These are phyloP conservation scores for Chloroidium sp. DNA, from an alignment of 163 green algal species.

Conservation along the genomic window DNA sequence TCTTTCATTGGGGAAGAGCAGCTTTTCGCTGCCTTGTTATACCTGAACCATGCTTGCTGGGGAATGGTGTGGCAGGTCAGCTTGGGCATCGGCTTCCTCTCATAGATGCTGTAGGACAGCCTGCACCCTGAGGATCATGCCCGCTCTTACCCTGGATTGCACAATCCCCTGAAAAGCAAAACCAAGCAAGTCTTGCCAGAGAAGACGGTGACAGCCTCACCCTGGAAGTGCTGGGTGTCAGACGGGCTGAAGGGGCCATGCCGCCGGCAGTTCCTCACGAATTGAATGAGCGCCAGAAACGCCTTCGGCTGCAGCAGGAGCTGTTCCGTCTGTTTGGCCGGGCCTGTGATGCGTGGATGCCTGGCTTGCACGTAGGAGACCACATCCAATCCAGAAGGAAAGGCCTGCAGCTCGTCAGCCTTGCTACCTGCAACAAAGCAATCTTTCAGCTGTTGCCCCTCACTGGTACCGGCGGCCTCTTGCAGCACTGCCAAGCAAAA, in stretches of 20 bases:
- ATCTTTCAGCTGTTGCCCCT: not conserved
- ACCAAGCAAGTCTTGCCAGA: too few species aligned
- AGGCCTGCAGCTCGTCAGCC: too few species aligned
- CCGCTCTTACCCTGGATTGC: too few species aligned
- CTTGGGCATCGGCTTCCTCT: not conserved
- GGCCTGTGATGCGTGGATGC: slow-evolving; percentile 8
- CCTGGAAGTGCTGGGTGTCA: too few species aligned
- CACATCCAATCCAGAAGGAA: not conserved
- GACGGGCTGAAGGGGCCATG: not conserved
- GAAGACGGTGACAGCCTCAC: too few species aligned
- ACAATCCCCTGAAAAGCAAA: too few species aligned
- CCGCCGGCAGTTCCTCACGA: slow-evolving; percentile 28
- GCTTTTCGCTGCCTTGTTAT: too few species aligned
- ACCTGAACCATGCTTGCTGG: too few species aligned
- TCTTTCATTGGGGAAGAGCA: too few species aligned
- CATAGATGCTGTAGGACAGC: not conserved
- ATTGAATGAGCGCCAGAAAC: slow-evolving; percentile 38
- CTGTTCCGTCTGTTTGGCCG: slow-evolving; percentile 6
- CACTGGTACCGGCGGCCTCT: not conserved
- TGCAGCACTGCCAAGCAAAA: not conserved
- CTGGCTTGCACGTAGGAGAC: slow-evolving; percentile 6
- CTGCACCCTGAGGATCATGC: not conserved
- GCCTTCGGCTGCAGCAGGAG: slow-evolving; percentile 19
- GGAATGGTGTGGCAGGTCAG: not conserved
- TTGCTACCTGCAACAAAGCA: not conserved